Evolutionary conservation across 2,329 filamentous ascomycete species (phyloP), one percentile per base, ranked within the genome.

Genomic region (Aspergillus melleus): DNA sequence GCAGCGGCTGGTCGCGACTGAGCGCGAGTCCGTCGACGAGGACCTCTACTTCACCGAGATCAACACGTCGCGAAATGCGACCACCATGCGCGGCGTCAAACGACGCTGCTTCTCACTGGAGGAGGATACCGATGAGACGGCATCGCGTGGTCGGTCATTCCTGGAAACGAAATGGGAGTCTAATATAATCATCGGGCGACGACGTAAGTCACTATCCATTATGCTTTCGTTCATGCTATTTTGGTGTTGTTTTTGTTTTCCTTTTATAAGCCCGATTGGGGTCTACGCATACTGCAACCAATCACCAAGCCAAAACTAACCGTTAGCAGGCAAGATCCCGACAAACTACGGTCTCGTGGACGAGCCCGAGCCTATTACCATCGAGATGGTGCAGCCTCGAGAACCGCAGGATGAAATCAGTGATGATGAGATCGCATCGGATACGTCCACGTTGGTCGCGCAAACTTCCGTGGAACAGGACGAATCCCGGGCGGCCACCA

Each of bases 121-220:
- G 9, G 52, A 54, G 10, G 11, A 24, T 22, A 10, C 19, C 12
- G 47, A 49, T 10, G 30, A 22, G 5, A 19, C 36, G 26, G 20
- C 47, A 42, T 32, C 66, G 52, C 65, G 69, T 36, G 71, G 69
- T 36, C 66, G 69, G 26, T 76, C 74, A 19, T 77, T 78, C 61
- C 66, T 77, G 16, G 76, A 78, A 62, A 79, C 76, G 3, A 77
- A 76, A 57, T 77, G 76, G 74, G 76, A 77, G 60, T 66, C 67
- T 39, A 73, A 76, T 39, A 64, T 42, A 60, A 8, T 65, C 14
- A n/a, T 67, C 20, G 66, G 67, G 19, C 70, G 71, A 57, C 63
- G 66, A 70, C 72, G 74, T 77, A 52, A 60, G 57, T 46, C 10
- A 20, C 49, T 36, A 44, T 19, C 42, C 49, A 19, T 36, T 50